Evolutionary conservation across 148 eudicot species (phyloP), one percentile per base, ranked within the genome.

Genomic region (Amaranthus palmeri): DNA sequence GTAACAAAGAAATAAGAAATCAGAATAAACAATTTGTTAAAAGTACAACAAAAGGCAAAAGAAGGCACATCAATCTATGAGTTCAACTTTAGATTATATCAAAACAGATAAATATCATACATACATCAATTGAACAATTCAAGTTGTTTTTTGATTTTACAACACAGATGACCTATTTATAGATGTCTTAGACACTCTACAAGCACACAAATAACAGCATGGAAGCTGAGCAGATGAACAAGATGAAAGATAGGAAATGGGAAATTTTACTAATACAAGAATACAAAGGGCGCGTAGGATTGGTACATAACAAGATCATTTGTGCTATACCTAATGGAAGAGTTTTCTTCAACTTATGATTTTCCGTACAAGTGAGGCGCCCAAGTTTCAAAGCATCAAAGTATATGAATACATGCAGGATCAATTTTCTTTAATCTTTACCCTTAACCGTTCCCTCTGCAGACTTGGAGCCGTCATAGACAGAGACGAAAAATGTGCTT

Each of bases 401-500:
- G 15, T 53, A 65, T 44, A 25, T 56, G 65, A 11, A 73, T 40
- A 44, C 69, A 69, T 14, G 41, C 17, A 44, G 61, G 49, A 42
- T 92, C 87, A 86, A 59, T 76, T 82, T 58, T 86, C 92, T 77
- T 25, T 25, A 25, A 25, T 25, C 36, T 25, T 88, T 86, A 36
- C 80, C 85, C 83, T 85, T 87, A 58, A 78, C 76, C 61, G 75
- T 75, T 68, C 88, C 89, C 78, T 84, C 95, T 9, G 77, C 68
- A 61, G 46, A 81, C 81, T 79, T 84, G 61, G 88, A 61, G 75
- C 84, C 84, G 70, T 84, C 87, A 54, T 89, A 91, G 49, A 79
- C 78, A 13, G 92, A 78, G 74, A 89, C 81, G 78, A 91, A 89
- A 83, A 86, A 91, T 60, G 82, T 71, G 54, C 70, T 73, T 67